Base-by-base conservation (phyloP, 1,284 basidiomycete genomes). In the Trichosporon coremiiforme region DNA sequence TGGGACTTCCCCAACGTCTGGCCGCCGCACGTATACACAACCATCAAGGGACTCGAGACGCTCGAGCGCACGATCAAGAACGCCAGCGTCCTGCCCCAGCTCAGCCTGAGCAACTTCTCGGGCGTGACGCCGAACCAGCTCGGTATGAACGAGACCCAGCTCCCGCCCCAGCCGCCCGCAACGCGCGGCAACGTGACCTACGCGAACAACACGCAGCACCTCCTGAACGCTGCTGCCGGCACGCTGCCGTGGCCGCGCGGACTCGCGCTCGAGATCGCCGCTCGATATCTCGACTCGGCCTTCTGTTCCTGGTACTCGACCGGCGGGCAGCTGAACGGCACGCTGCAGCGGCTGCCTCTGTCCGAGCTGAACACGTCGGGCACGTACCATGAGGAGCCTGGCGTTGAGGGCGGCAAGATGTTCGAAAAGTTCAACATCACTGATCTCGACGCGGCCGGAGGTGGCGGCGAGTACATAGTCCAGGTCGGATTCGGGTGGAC, bases 271-370 rank as follows among this genome's bases (percentile, higher is more conserved):
- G 89, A 93, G 80, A 81, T 75, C 68, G 82, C 79, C 17, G 79
- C 81, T 77, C 87, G 94, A 31, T 96, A 94, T 81, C 85, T 93
- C 75, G 86, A 90, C 47, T 91, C 92, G 68, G 89, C 89, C 0
- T 87, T 96, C 73, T 96, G 95, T 82, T 93, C 91, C 74, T 98
- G 95, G 94, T 78, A 78, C 71, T 76, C 72, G 9, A 95, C 93
- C 0, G 94, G 94, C 45, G 94, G 94, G 1, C 87, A 87, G 5
- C 90, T 96, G 65, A 86, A 88, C 2, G 87, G 86, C 17, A 31
- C 94, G 33, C 83, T 95, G 9, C 86, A 89, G 22, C 87, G 88
- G 73, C 86, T 95, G 17, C 88, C 93, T 0, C 85, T 89, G 65
- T 83, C 85, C 20, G 88, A 92, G 77, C 85, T 96, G 69, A 92